A percentile compares a stretch with the other conserved stretches of the same genome.
These are phyloP conservation scores for Trematosphaeria pertusa DNA, from an alignment of 2,329 filamentous ascomycete genomes.

Conservation along the genomic window DNA sequence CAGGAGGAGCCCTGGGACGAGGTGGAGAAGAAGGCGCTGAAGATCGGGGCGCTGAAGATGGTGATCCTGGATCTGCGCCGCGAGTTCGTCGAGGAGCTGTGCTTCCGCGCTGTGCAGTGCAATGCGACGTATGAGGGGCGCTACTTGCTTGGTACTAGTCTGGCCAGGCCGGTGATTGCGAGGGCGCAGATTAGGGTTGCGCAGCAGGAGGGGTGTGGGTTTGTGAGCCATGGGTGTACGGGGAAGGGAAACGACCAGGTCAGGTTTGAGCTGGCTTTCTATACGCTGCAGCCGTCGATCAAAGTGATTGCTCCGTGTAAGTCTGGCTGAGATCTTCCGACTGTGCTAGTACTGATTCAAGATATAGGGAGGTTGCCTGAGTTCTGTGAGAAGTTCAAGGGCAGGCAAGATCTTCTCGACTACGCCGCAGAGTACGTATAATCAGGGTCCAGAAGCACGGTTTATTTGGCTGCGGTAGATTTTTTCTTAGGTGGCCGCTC, in stretches of 20 bases:
- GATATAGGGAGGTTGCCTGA: slow-evolving; percentile 71
- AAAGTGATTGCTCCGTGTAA: slow-evolving; percentile 80
- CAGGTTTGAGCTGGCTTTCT: slow-evolving; percentile 69
- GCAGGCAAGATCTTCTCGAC: slow-evolving; percentile 75
- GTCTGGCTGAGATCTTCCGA: no score
- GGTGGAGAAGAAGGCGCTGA: slow-evolving; percentile 74
- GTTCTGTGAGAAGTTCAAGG: slow-evolving; percentile 75
- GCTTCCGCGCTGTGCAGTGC: slow-evolving; percentile 80
- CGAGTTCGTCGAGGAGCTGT: slow-evolving; percentile 82
- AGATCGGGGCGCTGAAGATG: slow-evolving; percentile 69
- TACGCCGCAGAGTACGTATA: slow-evolving; percentile 70
- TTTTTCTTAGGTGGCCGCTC: no score
- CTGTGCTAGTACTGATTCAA: no score
- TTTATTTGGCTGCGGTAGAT: no score
- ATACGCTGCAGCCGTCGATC: slow-evolving; percentile 68
- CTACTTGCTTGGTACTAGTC: slow-evolving; percentile 61
- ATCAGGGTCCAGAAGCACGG: no score
- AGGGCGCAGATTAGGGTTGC: slow-evolving; percentile 70
- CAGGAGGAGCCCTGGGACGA: slow-evolving; percentile 63
- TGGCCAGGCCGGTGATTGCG: slow-evolving; percentile 75
- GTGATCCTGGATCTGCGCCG: slow-evolving; percentile 69
- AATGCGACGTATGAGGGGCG: slow-evolving; percentile 65
- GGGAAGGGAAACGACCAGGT: slow-evolving; percentile 68
- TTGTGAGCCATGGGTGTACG: slow-evolving; percentile 56
- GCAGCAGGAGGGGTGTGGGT: slow-evolving; percentile 65